These are phyloP conservation scores for Saprolegnia parasitica DNA, from an alignment of 352 stramenopile species.

Conservation along the genomic window DNA sequence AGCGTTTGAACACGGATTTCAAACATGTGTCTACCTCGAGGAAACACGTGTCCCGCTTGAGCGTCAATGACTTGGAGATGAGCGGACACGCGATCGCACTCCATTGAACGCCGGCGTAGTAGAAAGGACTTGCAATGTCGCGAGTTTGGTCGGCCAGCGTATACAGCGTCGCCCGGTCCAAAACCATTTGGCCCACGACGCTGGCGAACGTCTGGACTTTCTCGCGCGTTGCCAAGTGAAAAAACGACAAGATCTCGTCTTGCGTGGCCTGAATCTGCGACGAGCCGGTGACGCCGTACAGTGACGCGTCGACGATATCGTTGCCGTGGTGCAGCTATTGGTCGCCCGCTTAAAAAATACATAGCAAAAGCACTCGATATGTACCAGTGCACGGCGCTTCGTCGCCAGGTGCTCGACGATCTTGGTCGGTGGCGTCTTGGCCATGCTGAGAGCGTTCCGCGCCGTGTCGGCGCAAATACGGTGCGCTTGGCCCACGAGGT, in stretches of 20 bases:
- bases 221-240: constrained; percentile 59
- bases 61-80: constrained; percentile 47
- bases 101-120: constrained; percentile 77
- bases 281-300: constrained; percentile 21
- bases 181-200: constrained; percentile 35
- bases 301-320: constrained; percentile 13
- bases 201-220: constrained; percentile 32
- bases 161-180: constrained; percentile 73
- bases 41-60: constrained; percentile 78
- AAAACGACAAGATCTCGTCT: constrained; percentile 82
- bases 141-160: constrained; percentile 36
- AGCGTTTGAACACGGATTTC: not conserved
- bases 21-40: constrained; percentile 31
- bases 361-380: not conserved
- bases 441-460: constrained; percentile 35
- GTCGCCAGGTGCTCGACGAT: not conserved
- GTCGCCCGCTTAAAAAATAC: not conserved
- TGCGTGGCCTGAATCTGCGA: constrained; percentile 66
- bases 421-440: not conserved
- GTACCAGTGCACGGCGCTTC: not conserved
- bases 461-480: constrained; percentile 76
- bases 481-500: constrained; percentile 62
- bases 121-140: constrained; percentile 48
- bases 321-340: constrained; percentile 11
- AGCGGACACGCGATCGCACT: constrained; percentile 52